Evolutionary conservation across 2,329 filamentous ascomycete genomes (phyloP).

Genomic region (Ceratocystis papillata): DNA sequence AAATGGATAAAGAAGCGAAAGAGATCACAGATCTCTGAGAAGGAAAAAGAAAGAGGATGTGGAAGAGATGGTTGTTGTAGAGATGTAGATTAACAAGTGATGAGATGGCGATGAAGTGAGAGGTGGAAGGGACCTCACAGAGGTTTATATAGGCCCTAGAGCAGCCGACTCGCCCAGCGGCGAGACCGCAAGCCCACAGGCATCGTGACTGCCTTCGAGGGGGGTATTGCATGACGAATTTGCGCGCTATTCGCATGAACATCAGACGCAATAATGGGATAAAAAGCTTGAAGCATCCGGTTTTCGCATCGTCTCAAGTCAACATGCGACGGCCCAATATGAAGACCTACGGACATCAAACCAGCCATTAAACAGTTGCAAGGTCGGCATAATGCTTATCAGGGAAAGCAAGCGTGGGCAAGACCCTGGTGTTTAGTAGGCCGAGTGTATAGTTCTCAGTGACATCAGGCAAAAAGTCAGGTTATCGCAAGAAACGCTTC

Average conservation of each 20-base stretch:
- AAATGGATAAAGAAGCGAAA: constrained; percentile 20
- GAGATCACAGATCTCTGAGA: constrained; percentile 24
- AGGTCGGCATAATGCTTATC: not conserved
- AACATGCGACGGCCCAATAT: not conserved
- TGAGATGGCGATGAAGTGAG: constrained; percentile 9
- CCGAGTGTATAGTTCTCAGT: too few relatives aligned
- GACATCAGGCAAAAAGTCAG: not conserved
- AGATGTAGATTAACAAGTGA: not conserved
- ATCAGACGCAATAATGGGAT: too few relatives aligned
- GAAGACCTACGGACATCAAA: not conserved
- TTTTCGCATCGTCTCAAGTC: not conserved
- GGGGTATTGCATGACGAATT: too few relatives aligned
- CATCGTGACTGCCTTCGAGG: too few relatives aligned
- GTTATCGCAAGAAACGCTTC: not conserved
- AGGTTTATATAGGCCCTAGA: too few relatives aligned
- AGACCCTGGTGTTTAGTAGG: not conserved
- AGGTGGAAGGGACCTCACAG: not conserved
- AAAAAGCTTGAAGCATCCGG: not conserved
- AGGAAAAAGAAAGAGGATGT: constrained; percentile 20
- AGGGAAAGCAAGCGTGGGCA: not conserved
- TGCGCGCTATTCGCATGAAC: too few relatives aligned
- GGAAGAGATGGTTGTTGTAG: not conserved
- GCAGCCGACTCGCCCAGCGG: too few relatives aligned
- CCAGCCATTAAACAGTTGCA: not conserved
- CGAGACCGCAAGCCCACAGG: too few relatives aligned